phyloP scores from a whole-genome alignment of 2,329 filamentous ascomycete species.

The Hypoxylon sp. region DNA sequence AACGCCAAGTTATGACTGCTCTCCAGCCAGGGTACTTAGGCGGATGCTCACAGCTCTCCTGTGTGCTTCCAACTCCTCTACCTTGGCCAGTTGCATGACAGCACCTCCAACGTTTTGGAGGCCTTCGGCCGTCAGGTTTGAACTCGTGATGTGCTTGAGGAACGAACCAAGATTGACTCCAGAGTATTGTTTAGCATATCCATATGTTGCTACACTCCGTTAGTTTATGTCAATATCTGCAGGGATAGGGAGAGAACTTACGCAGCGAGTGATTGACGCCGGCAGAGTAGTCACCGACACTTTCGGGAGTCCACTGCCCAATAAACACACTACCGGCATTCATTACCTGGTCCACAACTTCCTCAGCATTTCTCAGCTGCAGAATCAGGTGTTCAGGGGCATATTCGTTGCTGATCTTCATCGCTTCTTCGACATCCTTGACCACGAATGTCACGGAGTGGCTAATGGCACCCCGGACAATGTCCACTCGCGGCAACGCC shows the following conservation, averaged over 20 bases:
- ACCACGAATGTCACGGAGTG: conserved; percentile 92
- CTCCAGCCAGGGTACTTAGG: conserved; percentile 70
- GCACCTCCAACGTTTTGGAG: conserved; percentile 87
- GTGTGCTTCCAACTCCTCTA: conserved; percentile 96
- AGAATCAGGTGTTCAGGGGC: conserved; percentile 97
- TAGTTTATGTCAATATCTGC: conserved; percentile 18
- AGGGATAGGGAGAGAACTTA: conserved; percentile 68
- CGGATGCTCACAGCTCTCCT: conserved; percentile 89
- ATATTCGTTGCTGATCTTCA: conserved; percentile 91
- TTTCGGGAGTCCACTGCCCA: conserved; percentile 96
- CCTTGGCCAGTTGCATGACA: conserved; percentile 94
- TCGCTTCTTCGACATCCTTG: conserved; percentile 78
- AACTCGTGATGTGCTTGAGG: conserved; percentile 97
- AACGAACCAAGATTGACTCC: conserved; percentile 97
- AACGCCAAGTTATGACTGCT: conserved; percentile 7
- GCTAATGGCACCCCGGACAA: conserved; percentile 89
- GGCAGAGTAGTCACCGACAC: conserved; percentile 97
- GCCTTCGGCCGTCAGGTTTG: conserved; percentile 88
- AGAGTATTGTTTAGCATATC: conserved; percentile 98
- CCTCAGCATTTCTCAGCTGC: conserved; percentile 83
- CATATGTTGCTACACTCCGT: conserved; percentile 82
- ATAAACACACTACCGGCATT: conserved; percentile 98
- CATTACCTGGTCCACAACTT: conserved; percentile 82
- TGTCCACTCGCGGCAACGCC: conserved; percentile 90
- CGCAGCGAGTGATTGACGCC: conserved; percentile 97